Conservation (phyloP, 73 alveolate genomes). For the Loxodes magnus region DNA sequence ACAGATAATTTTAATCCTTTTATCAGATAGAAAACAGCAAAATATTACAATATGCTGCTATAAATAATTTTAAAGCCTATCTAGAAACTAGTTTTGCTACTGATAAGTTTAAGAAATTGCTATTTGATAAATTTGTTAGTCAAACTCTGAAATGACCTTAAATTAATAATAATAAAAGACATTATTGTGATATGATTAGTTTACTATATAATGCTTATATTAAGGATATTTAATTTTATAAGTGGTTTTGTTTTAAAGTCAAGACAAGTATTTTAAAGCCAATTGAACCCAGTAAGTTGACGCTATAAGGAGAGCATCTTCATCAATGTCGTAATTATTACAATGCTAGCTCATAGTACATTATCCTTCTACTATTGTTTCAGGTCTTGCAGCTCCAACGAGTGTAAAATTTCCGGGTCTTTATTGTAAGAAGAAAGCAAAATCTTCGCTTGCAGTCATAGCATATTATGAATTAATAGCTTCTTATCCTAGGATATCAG, state of each 20-base stretch:
- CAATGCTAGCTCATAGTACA: conserved; percentile 8
- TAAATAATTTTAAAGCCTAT: too few species aligned
- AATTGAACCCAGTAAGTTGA: conserved; percentile 14
- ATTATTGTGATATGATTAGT: too few species aligned
- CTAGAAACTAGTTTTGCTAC: too few species aligned
- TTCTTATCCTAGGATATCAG: conserved; percentile 7
- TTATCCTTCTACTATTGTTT: neutral
- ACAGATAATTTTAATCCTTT: too few species aligned
- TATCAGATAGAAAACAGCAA: too few species aligned
- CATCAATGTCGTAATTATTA: conserved; percentile 14
- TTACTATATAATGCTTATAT: too few species aligned
- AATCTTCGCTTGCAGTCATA: conserved; percentile 21
- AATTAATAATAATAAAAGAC: too few species aligned
- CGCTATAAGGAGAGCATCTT: conserved; percentile 13
- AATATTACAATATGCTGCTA: too few species aligned
- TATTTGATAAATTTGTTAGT: too few species aligned
- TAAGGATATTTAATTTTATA: too few species aligned
- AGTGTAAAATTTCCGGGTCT: conserved; percentile 16
- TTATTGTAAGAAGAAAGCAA: conserved; percentile 3
- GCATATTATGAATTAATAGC: neutral
- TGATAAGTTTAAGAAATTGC: too few species aligned
- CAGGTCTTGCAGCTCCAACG: conserved; percentile 5
- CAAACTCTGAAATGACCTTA: too few species aligned
- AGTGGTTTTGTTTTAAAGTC: neutral
- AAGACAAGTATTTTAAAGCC: conserved; percentile 6